These are phyloP conservation scores for Claviceps cyperi DNA, from an alignment of 2,329 filamentous ascomycete species.

Conservation along the genomic window DNA sequence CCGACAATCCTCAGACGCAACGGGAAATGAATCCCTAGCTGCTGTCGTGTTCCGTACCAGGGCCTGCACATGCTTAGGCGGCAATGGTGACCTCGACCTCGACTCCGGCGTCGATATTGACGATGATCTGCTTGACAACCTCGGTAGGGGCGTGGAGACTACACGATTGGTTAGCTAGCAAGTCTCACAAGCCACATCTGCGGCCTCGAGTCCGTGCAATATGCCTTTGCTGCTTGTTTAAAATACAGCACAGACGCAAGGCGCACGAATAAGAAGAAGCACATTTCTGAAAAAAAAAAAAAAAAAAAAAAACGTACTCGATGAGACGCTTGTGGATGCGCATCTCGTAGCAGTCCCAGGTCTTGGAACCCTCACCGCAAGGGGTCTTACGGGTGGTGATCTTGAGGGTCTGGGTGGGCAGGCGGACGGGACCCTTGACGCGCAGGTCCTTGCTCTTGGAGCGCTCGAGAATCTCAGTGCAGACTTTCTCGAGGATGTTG, in stretches of 20 bases:
- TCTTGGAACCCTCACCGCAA: conserved; percentile 99
- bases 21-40: not conserved
- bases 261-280: not conserved
- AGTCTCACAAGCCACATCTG: no score
- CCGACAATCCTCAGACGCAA: not conserved
- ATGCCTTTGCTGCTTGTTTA: not conserved
- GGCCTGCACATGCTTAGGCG: conserved; percentile 38
- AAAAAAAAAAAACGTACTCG: conserved; percentile 44
- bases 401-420: conserved; percentile 94
- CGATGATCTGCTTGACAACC: conserved; percentile 92
- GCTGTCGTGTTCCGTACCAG: not conserved
- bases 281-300: no score
- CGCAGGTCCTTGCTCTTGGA: conserved; percentile 96
- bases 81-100: conserved; percentile 90
- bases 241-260: not conserved
- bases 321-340: conserved; percentile 98
- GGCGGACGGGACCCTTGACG: conserved; percentile 95
- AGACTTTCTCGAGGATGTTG: conserved; percentile 92
- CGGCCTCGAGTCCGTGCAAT: no score
- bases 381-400: conserved; percentile 98
- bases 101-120: conserved; percentile 89
- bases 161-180: not conserved
- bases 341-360: conserved; percentile 98
- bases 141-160: conserved; percentile 93
- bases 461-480: conserved; percentile 94